Evolutionary conservation across 192 early-diverging fungal genomes (phyloP), one percentile per base, ranked within the genome.

Genomic region (Rhizoclosmatium sp.): DNA sequence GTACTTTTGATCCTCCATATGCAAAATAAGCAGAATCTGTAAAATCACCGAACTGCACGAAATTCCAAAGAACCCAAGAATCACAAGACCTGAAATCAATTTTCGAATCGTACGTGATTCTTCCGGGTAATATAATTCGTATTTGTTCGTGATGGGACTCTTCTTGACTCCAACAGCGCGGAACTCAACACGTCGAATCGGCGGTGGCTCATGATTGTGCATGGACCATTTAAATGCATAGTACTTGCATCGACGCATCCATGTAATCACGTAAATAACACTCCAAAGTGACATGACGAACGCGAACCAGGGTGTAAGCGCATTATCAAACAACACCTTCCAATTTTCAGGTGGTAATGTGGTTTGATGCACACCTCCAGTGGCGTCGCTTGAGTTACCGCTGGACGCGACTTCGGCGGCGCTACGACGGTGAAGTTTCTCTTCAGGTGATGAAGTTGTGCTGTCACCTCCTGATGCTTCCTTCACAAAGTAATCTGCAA

Each of bases 251-350:
- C 73, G 71, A 9, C 78, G 78, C 46, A 61, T 78, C 78, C 78
- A 79, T 23, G 47, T 61, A 39, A 78, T 64, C 14, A 78, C 16
- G 31, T 73, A 75, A 19, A 44, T 23, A 49, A 79, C 54, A 41
- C 73, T 78, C 78, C 78, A 79, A 3, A 79, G 21, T 3, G 47
- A 64, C 51, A 79, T 78, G n/a, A 41, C 47, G 54, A 78, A 56
- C 10, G 74, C 78, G 59, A 78, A 79, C 40, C 45, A 56, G 23
- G 78, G 78, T 31, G 78, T 79, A 9, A 31, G 39, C 51, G 40
- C 69, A 58, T 79, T 79, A 61, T 79, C 78, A 77, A 79, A 69
- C 3, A 79, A 23, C 10, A 40, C 7, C 39, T 46, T 3, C 42
- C 66, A 79, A 21, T 54, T 9, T 31, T 31, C 31, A 31, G 31